Evolutionary conservation across 805 yeast species (phyloP), one percentile per base, ranked within the genome.

Genomic region (Candida xyloterini): DNA sequence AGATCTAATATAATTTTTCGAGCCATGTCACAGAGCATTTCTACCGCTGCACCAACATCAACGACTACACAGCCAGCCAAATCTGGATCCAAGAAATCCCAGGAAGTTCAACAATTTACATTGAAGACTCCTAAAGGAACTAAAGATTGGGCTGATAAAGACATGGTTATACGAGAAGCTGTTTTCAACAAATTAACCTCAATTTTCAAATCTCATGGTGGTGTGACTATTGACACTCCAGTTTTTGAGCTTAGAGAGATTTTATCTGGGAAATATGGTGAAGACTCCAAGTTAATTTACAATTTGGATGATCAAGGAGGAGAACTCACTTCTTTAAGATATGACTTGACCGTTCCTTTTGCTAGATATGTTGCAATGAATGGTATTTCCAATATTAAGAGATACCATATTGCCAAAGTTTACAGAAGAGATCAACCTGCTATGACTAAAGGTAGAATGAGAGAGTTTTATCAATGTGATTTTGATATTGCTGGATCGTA

Each of bases 371-470:
- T 91, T 40, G 99, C 99, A 14, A 85, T 88, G 87, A 93, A 93
- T 70, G 88, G 86, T 55, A 78, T 93, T 46, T 82, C 87, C 53
- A 78, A 72, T 58, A 91, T 93, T 66, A 93, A 93, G 68, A 77
- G 99, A 60, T 93, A 80, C 63, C 99, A 93, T 68, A 87, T 93
- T 50, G 99, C 99, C 53, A 93, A 93, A 65, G 99, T 93, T 39
- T 93, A 93, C 68, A 81, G 99, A 71, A 84, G 99, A 68, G 99
- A 93, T 63, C 99, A 93, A 67, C 99, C 99, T 5, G 99, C 99
- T 7, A 93, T 93, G 99, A 91, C 98, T 36, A 93, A 93, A 67
- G 99, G 99, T 46, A 79, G 99, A 67, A 93, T 93, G 99, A 85
- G 99, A 76, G 99, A 93, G 67, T 93, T 93, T 59, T 93, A 93